Percentiles rank a stretch among this genome's conserved stretches.
These are phyloP conservation scores for Fusarium domesticum DNA, from an alignment of 2,329 filamentous ascomycete genomes.

Conservation along the genomic window DNA sequence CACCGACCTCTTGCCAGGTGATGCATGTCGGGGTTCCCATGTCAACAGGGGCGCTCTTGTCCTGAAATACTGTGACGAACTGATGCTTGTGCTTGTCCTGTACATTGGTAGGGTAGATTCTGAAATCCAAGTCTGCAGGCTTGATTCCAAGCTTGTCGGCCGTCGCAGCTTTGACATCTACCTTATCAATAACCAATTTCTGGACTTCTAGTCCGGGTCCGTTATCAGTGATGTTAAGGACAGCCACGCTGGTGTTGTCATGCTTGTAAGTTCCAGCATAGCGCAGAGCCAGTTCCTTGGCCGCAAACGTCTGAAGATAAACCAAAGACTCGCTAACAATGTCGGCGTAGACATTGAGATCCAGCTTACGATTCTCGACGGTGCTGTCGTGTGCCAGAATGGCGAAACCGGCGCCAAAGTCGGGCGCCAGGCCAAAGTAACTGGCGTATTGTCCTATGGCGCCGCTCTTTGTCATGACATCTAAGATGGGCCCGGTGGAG, in stretches of 20 bases:
- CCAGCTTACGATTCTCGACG: slow-evolving; percentile 21
- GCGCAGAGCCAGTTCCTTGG: slow-evolving; percentile 8
- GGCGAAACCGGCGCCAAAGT: slow-evolving; percentile 31
- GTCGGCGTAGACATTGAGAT: slow-evolving; percentile 36
- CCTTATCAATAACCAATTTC: slow-evolving; percentile 8
- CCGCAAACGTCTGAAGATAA: slow-evolving; percentile 6
- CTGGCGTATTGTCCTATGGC: slow-evolving; percentile 29
- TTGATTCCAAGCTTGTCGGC: slow-evolving; percentile 23
- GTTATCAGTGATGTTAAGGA: slow-evolving; percentile 16
- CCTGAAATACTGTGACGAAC: slow-evolving; percentile 33
- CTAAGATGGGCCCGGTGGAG: slow-evolving; percentile 21
- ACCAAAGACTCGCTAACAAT: slow-evolving; percentile 27
- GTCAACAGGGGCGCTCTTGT: slow-evolving; percentile 30
- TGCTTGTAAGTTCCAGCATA: slow-evolving; percentile 11
- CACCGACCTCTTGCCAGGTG: slow-evolving; percentile 29
- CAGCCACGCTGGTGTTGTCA: background rate
- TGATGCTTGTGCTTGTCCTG: slow-evolving; percentile 18
- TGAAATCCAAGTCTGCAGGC: slow-evolving; percentile 26
- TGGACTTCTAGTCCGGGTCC: slow-evolving; percentile 29
- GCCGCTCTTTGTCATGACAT: slow-evolving; percentile 30
- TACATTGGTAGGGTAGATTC: slow-evolving; percentile 33
- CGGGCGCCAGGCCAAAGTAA: slow-evolving; percentile 18
- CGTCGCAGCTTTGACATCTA: slow-evolving; percentile 16
- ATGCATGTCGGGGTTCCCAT: slow-evolving; percentile 36
- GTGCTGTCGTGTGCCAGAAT: slow-evolving; percentile 33